Percentiles rank a stretch among this genome's conserved stretches.
Conservation (phyloP, 2,329 filamentous ascomycete genomes). For the Zalaria obscura region DNA sequence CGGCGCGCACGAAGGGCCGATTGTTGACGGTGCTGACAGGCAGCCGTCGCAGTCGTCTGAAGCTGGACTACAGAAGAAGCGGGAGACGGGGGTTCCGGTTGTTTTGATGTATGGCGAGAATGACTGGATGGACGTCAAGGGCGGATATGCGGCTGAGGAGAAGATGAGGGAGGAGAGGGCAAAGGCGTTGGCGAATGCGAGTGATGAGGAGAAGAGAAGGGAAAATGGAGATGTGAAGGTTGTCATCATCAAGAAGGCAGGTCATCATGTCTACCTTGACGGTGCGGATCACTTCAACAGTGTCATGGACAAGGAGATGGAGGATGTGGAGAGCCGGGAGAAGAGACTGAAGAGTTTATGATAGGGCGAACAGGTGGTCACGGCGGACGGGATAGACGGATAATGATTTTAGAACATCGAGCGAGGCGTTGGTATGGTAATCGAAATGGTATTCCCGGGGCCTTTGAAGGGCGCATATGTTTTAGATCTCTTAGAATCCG, state of each 20-base stretch:
- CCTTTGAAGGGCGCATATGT: no score
- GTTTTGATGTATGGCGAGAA: conserved; percentile 94
- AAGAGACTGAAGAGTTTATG: conserved; percentile 10
- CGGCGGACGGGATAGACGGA: no score
- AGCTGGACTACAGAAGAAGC: conserved; percentile 11
- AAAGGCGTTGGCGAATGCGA: conserved; percentile 46
- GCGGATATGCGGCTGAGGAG: conserved; percentile 66
- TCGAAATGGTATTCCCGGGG: no score
- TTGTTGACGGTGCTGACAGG: conserved; percentile 12
- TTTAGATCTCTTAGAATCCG: no score
- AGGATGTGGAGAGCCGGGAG: conserved; percentile 37
- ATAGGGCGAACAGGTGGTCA: neutral
- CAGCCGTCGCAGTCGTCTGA: conserved; percentile 5
- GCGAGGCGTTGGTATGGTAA: no score
- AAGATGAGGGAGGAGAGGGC: conserved; percentile 57
- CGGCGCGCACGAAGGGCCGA: conserved; percentile 13
- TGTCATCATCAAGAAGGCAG: conserved; percentile 56
- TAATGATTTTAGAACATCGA: no score
- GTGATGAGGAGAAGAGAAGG: conserved; percentile 49
- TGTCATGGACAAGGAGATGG: conserved; percentile 52
- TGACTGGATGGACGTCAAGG: conserved; percentile 96
- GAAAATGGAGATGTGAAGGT: conserved; percentile 79
- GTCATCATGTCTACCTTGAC: conserved; percentile 61
- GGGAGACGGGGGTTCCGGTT: conserved; percentile 61
- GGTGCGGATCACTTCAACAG: conserved; percentile 57